phyloP scores from a whole-genome alignment of 164 flowering plant species.

The Tetracentron sinense region DNA sequence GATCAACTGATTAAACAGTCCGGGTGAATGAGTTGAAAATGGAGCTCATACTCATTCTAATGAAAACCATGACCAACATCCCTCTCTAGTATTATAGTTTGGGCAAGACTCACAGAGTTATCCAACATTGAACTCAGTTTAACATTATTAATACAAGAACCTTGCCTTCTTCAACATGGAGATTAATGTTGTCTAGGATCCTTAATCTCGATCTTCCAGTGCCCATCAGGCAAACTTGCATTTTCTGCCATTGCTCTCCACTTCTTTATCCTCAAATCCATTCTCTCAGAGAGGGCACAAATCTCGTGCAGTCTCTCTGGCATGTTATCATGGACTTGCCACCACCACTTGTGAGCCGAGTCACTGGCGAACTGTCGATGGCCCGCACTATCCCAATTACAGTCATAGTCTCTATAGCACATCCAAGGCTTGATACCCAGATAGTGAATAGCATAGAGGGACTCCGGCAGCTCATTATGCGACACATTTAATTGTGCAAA shows the following conservation, averaged over 20 bases:
- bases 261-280: slow-evolving; percentile 51
- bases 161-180: not conserved
- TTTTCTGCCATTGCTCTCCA: slow-evolving; percentile 48
- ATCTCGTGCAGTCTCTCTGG: slow-evolving; percentile 39
- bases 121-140: too few relatives aligned
- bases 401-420: slow-evolving; percentile 62
- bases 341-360: slow-evolving; percentile 58
- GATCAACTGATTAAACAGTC: too few relatives aligned
- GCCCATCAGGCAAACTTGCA: slow-evolving; percentile 44
- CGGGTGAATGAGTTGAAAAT: too few relatives aligned
- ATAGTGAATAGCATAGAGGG: slow-evolving; percentile 54
- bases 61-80: too few relatives aligned
- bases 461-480: not conserved
- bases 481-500: not conserved
- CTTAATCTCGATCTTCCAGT: slow-evolving; percentile 42
- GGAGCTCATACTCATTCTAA: too few relatives aligned
- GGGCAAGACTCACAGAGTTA: too few relatives aligned
- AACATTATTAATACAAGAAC: too few relatives aligned
- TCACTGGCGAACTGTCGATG: slow-evolving; percentile 59
- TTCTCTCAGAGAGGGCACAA: slow-evolving; percentile 41
- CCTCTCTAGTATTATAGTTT: too few relatives aligned
- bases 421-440: slow-evolving; percentile 66
- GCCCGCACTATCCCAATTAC: slow-evolving; percentile 53
- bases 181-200: slow-evolving; percentile 29
- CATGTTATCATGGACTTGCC: slow-evolving; percentile 65